A percentile compares a stretch with the other conserved stretches of the same genome.
Evolutionary conservation across 768 basidiomycete species (phyloP).

Genomic region (Mycena crocata): DNA sequence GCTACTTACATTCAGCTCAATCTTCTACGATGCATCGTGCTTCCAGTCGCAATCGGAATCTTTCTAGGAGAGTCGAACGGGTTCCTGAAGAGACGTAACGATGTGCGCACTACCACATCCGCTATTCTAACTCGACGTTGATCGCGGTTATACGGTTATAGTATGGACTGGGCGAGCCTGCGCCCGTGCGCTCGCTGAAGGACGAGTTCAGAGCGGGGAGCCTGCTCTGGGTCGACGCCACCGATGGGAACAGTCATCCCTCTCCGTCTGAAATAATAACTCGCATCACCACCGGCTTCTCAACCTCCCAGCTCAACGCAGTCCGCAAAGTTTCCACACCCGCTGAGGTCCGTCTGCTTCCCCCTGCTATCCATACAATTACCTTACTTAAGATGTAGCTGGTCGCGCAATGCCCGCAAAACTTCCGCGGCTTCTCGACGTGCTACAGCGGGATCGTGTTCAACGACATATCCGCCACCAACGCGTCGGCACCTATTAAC

Average conservation of each 20-base stretch:
- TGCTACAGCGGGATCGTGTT: constrained; percentile 80
- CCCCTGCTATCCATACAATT: background rate
- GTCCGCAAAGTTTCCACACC: constrained; percentile 51
- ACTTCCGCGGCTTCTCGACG: constrained; percentile 75
- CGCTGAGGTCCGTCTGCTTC: constrained; percentile 47
- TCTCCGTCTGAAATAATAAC: constrained; percentile 57
- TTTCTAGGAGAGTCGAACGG: constrained; percentile 56
- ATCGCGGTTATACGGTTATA: constrained; percentile 26
- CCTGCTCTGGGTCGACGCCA: constrained; percentile 62
- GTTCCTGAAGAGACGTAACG: constrained; percentile 45
- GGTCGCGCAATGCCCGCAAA: constrained; percentile 69
- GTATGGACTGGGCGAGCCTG: constrained; percentile 34
- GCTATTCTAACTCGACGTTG: constrained; percentile 20
- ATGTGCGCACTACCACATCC: constrained; percentile 51
- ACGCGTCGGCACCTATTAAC: constrained; percentile 56
- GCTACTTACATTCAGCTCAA: too few relatives aligned
- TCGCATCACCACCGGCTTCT: constrained; percentile 52
- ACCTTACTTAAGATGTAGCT: background rate
- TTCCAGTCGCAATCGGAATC: constrained; percentile 57
- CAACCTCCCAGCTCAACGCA: constrained; percentile 44
- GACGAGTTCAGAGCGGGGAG: constrained; percentile 43
- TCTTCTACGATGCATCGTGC: constrained; percentile 52
- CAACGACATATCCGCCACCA: constrained; percentile 60
- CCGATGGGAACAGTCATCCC: constrained; percentile 54
- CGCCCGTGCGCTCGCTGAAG: constrained; percentile 45